phyloP scores from a whole-genome alignment of 2,329 filamentous ascomycete species.

The Tolypocladium paradoxum region DNA sequence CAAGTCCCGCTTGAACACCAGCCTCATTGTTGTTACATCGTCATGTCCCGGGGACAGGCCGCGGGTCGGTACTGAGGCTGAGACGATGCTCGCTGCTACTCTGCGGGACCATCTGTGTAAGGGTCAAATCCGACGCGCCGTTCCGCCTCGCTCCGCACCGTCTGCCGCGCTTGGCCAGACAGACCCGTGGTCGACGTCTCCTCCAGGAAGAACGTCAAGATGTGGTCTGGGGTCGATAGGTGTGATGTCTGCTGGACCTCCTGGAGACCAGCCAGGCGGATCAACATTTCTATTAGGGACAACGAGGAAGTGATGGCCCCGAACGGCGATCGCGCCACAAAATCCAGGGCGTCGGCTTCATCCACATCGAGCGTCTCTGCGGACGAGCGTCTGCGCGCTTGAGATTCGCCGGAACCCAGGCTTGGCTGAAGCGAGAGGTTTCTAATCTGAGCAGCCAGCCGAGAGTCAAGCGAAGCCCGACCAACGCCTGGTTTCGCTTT shows the following conservation, averaged over 20 bases:
- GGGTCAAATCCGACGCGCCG: slow-evolving; percentile 45
- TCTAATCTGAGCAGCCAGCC: slow-evolving; percentile 28
- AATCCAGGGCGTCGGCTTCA: slow-evolving; percentile 13
- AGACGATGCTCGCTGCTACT: slow-evolving; percentile 5
- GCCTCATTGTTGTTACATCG: too few species aligned
- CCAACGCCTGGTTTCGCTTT: slow-evolving; percentile 2
- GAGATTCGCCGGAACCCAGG: slow-evolving; percentile 3
- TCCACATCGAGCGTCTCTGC: neutral
- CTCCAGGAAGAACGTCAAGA: slow-evolving; percentile 77
- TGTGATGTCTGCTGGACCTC: slow-evolving; percentile 88
- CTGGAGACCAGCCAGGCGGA: slow-evolving; percentile 76
- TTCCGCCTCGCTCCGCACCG: slow-evolving; percentile 34
- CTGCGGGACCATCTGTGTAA: slow-evolving; percentile 34
- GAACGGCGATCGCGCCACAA: slow-evolving; percentile 34
- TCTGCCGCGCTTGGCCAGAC: slow-evolving; percentile 32
- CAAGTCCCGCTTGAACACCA: too few species aligned
- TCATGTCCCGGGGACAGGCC: neutral
- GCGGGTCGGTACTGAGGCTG: slow-evolving; percentile 11
- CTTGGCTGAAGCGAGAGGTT: slow-evolving; percentile 23
- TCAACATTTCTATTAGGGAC: slow-evolving; percentile 79
- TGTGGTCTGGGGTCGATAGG: slow-evolving; percentile 79
- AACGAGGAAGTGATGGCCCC: slow-evolving; percentile 42
- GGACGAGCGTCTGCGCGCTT: neutral
- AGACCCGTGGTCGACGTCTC: slow-evolving; percentile 44
- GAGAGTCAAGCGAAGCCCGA: slow-evolving; percentile 23